Evolutionary conservation across 163 green algal species (phyloP).

Genomic region (Chlorella variabilis): DNA sequence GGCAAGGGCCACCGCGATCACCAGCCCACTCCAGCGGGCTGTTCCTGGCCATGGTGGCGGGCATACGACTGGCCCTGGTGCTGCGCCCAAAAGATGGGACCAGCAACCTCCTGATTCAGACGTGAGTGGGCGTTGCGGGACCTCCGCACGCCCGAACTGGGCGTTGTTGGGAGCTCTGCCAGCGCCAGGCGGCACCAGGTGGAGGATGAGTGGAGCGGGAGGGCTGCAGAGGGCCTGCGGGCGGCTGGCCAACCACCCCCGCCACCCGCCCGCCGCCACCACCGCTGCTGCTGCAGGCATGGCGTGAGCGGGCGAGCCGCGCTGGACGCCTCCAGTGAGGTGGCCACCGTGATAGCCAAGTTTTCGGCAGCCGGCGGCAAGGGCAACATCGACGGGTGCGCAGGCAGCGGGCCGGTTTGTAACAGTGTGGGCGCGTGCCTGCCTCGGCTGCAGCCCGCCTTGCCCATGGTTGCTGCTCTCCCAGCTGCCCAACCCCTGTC

Average conservation of each 20-base stretch:
- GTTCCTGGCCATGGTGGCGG: conserved; percentile 13
- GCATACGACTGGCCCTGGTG: conserved; percentile 26
- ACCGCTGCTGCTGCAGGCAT: conserved; percentile 45
- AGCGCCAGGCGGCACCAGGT: no score
- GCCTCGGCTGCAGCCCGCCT: no score
- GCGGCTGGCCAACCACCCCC: no score
- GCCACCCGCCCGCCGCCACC: neutral
- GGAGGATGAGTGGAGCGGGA: no score
- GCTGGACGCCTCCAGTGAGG: conserved; percentile 45
- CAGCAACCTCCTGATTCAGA: conserved; percentile 53
- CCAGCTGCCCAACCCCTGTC: neutral
- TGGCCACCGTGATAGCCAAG: conserved; percentile 25
- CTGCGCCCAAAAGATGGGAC: conserved; percentile 43
- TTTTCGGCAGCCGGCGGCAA: conserved; percentile 38
- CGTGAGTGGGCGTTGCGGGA: conserved; percentile 24
- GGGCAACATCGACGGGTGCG: conserved; percentile 48
- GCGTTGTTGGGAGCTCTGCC: no score
- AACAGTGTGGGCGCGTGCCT: no score
- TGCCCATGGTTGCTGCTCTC: neutral
- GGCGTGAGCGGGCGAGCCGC: conserved; percentile 42
- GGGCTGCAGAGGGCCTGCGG: no score
- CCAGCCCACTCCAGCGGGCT: no score
- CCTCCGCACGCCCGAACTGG: no score
- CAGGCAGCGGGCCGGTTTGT: no score
- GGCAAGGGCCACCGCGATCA: no score